Conservation (phyloP, 352 stramenopile species). For the Globisporangium sylvaticum region DNA sequence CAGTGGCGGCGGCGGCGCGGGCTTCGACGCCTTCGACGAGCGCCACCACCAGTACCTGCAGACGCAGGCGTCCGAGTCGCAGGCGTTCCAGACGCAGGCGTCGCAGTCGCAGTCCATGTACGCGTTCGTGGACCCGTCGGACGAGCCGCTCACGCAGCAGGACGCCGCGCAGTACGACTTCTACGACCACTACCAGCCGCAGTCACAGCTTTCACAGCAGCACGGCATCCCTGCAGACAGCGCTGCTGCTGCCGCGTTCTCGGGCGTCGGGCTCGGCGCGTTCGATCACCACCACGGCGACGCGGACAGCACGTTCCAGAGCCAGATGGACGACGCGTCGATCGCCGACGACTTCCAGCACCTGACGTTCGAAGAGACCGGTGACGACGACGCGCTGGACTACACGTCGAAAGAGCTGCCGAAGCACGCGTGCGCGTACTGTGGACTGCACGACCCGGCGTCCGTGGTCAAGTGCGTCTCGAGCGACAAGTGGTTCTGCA, state of each 20-base stretch:
- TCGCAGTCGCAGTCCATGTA: slow-evolving; percentile 49
- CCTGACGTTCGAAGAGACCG: slow-evolving; percentile 67
- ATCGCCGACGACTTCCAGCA: slow-evolving; percentile 50
- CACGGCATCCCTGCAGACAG: background rate
- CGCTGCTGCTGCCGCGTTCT: background rate
- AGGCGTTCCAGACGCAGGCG: slow-evolving; percentile 46
- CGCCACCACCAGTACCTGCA: slow-evolving; percentile 39
- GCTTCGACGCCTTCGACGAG: slow-evolving; percentile 46
- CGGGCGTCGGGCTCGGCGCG: slow-evolving; percentile 5
- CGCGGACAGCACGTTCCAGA: slow-evolving; percentile 28
- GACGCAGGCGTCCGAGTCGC: slow-evolving; percentile 26
- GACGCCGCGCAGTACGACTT: slow-evolving; percentile 38
- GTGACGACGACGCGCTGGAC: slow-evolving; percentile 67
- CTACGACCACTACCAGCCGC: slow-evolving; percentile 60
- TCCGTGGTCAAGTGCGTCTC: slow-evolving; percentile 96
- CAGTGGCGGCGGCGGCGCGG: slow-evolving; percentile 1
- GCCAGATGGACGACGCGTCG: slow-evolving; percentile 33
- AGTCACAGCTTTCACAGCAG: slow-evolving; percentile 9
- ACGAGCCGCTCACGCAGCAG: slow-evolving; percentile 31
- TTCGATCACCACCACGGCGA: slow-evolving; percentile 17
- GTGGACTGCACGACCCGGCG: slow-evolving; percentile 94
- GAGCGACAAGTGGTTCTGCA: slow-evolving; percentile 98
- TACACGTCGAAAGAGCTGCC: slow-evolving; percentile 79
- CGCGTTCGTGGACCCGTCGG: slow-evolving; percentile 62
- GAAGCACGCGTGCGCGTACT: slow-evolving; percentile 95